Evolutionary conservation across 1,284 basidiomycete genomes (phyloP).

Genomic region (Trametes versicolor): DNA sequence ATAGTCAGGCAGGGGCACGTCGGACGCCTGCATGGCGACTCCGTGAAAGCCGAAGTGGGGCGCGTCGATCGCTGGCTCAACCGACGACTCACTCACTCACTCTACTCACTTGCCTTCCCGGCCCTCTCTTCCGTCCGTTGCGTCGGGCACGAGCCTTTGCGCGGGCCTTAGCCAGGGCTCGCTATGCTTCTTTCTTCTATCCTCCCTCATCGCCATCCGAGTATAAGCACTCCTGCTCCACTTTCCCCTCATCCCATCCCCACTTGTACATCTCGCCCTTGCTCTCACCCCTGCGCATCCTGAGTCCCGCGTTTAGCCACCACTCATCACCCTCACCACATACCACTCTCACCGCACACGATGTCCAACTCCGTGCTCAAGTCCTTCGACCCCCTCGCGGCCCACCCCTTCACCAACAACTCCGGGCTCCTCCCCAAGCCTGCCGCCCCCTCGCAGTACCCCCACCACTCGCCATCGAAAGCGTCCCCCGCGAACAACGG

Average conservation of each 20-base stretch:
- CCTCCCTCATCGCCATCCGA: neutral
- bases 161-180: neutral
- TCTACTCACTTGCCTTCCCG: no score
- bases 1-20: no score
- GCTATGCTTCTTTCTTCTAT: slow-evolving; percentile 14
- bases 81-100: no score
- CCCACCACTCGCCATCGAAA: slow-evolving; percentile 45
- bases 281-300: slow-evolving; percentile 5
- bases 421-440: slow-evolving; percentile 57
- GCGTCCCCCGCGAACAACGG: slow-evolving; percentile 27
- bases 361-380: slow-evolving; percentile 51
- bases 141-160: slow-evolving; percentile 18
- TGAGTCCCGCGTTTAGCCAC: slow-evolving; percentile 8
- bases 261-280: slow-evolving; percentile 4
- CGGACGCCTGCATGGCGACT: no score
- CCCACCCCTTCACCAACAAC: slow-evolving; percentile 70
- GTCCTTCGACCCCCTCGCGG: slow-evolving; percentile 66
- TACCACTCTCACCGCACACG: slow-evolving; percentile 22
- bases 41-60: no score
- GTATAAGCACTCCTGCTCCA: slow-evolving; percentile 27
- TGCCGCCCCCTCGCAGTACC: slow-evolving; percentile 58
- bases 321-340: slow-evolving; percentile 1
- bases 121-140: slow-evolving; percentile 22
- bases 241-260: slow-evolving; percentile 7
- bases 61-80: no score